A percentile compares a stretch with the other conserved stretches of the same genome.
Conservation (phyloP, 23 red algal species). For the Agarophyton chilense region DNA sequence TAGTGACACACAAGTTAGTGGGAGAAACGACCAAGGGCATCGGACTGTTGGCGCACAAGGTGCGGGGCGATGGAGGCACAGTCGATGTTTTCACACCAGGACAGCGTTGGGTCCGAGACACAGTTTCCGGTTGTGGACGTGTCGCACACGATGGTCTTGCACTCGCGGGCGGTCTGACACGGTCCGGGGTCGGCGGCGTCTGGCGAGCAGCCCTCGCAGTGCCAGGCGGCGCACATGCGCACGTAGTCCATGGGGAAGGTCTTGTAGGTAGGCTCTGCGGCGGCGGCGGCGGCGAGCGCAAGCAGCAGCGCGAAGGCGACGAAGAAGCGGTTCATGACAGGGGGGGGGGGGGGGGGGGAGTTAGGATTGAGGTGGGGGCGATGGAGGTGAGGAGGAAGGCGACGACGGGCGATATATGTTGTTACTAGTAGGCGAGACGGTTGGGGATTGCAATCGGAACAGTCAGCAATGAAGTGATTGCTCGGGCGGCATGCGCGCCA, state of each 20-base stretch:
- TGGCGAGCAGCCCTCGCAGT: slow-evolving; percentile 27
- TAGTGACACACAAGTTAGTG: not conserved
- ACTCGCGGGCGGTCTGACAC: slow-evolving; percentile 12
- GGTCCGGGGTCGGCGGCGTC: slow-evolving; percentile 32
- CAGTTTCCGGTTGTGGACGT: not conserved
- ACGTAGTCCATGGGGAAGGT: slow-evolving; percentile 35
- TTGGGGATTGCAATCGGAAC: too few relatives aligned
- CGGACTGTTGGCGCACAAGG: not conserved
- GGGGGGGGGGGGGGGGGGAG: not conserved
- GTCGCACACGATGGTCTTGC: slow-evolving; percentile 18
- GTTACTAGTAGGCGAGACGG: too few relatives aligned
- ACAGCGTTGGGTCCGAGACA: not conserved
- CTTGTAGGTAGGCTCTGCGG: slow-evolving; percentile 2
- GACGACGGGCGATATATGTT: too few relatives aligned
- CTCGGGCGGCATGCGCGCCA: not conserved
- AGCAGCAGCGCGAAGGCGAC: not conserved
- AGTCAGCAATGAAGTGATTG: too few relatives aligned
- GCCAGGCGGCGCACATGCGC: slow-evolving; percentile 45
- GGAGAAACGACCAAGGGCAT: not conserved
- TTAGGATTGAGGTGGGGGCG: not conserved
- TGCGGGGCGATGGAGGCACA: not conserved
- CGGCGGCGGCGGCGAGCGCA: not conserved
- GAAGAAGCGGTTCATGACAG: not conserved
- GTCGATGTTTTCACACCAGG: slow-evolving; percentile 10
- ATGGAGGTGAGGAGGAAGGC: not conserved